Percentiles rank a stretch among this genome's conserved stretches.
phyloP scores from a whole-genome alignment of 139 green algal species.

The Chlamydomonas sphaeroides region DNA sequence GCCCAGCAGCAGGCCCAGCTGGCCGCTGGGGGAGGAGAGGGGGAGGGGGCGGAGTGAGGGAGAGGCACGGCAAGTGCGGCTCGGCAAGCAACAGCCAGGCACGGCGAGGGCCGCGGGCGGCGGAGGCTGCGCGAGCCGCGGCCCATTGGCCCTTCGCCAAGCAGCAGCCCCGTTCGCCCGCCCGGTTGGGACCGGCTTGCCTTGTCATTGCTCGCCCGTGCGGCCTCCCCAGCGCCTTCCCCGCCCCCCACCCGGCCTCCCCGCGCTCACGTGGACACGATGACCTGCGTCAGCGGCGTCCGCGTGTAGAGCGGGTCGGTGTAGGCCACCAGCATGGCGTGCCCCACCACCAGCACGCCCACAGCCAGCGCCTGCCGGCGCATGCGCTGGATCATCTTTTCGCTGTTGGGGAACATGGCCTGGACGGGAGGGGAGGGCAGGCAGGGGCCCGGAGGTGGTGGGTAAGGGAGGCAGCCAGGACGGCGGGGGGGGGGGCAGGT shows the following conservation, averaged over 20 bases:
- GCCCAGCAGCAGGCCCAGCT: constrained; percentile 36
- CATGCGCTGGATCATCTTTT: constrained; percentile 11
- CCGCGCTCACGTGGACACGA: constrained; percentile 19
- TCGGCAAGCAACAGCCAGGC: neutral
- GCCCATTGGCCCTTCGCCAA: no score
- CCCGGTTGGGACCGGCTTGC: no score
- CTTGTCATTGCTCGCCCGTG: no score
- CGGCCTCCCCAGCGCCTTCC: neutral
- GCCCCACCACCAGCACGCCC: constrained; percentile 6
- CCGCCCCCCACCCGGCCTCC: neutral
- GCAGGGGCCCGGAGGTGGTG: no score
- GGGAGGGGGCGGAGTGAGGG: neutral
- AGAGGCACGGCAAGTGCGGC: neutral
- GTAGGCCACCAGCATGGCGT: constrained; percentile 39
- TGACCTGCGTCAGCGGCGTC: constrained; percentile 16
- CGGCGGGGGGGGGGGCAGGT: no score
- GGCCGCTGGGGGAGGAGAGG: constrained; percentile 26
- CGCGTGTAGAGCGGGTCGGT: constrained; percentile 41
- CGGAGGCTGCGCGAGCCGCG: no score
- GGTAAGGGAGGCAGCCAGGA: no score
- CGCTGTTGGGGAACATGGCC: constrained; percentile 1
- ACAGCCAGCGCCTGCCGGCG: constrained; percentile 4
- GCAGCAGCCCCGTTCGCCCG: no score
- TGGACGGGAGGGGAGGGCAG: neutral
- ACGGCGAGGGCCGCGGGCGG: no score